These are phyloP conservation scores for Annulohypoxylon truncatum DNA, from an alignment of 2,329 filamentous ascomycete genomes.

Conservation along the genomic window DNA sequence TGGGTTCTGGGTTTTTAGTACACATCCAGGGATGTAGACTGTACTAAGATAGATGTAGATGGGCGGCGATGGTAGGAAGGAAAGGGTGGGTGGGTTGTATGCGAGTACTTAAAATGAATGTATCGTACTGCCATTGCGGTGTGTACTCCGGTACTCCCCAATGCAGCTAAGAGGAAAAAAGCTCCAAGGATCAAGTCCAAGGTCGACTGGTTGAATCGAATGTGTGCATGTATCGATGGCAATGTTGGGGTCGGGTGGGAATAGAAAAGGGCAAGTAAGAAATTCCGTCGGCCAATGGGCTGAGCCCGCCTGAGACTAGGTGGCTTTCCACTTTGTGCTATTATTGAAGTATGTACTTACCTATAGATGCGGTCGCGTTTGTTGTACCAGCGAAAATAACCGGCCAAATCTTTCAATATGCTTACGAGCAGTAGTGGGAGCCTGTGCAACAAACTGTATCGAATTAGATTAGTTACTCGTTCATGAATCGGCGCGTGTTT, in stretches of 20 bases:
- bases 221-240: not conserved
- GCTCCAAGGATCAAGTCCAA: slow-evolving; percentile 2
- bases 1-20: not conserved
- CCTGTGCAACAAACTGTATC: not conserved
- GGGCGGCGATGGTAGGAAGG: not conserved
- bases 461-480: slow-evolving; percentile 4
- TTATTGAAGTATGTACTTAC: slow-evolving; percentile 8
- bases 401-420: not conserved
- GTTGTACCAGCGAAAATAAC: slow-evolving; percentile 1
- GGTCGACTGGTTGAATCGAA: slow-evolving; percentile 5
- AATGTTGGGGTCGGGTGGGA: slow-evolving; percentile 18
- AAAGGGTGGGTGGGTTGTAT: not conserved
- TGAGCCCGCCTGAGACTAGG: not conserved
- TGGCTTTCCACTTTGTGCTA: slow-evolving; percentile 23
- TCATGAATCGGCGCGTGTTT: slow-evolving; percentile 10
- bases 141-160: slow-evolving; percentile 4
- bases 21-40: not conserved
- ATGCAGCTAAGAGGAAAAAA: slow-evolving; percentile 6
- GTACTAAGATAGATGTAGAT: slow-evolving; percentile 3
- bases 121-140: not conserved
- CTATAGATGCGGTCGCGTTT: slow-evolving; percentile 14
- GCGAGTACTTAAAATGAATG: not conserved
- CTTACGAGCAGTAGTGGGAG: not conserved
- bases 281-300: slow-evolving; percentile 26
- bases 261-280: slow-evolving; percentile 21